Evolutionary conservation across 2,329 filamentous ascomycete species (phyloP).

Genomic region (Knufia fluminis): DNA sequence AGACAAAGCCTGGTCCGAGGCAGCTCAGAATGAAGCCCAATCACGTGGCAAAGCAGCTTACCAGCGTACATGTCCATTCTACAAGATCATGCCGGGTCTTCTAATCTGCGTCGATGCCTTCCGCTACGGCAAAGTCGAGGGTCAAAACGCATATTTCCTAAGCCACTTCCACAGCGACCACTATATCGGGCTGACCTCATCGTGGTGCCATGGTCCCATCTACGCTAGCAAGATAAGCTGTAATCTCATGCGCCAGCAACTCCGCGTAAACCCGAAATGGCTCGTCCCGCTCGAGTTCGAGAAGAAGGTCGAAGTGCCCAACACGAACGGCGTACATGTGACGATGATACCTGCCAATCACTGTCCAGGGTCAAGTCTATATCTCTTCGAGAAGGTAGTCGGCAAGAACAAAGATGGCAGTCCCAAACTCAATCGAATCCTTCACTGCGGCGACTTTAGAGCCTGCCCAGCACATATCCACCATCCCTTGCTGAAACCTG

Average conservation of each 20-base stretch:
- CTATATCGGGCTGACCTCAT: conserved; percentile 80
- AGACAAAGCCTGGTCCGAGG: conserved; percentile 78
- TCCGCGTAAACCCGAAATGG: conserved; percentile 77
- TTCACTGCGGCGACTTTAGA: conserved; percentile 94
- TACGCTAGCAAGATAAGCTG: conserved; percentile 92
- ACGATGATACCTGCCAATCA: conserved; percentile 97
- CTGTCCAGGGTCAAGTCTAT: conserved; percentile 88
- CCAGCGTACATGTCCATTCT: conserved; percentile 88
- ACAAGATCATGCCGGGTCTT: conserved; percentile 93
- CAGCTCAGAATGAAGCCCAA: conserved; percentile 67
- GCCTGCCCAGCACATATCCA: conserved; percentile 76
- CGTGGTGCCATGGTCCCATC: conserved; percentile 87
- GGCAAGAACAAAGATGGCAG: conserved; percentile 46
- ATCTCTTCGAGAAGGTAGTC: conserved; percentile 74
- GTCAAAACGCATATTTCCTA: conserved; percentile 88
- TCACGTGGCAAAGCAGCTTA: conserved; percentile 79
- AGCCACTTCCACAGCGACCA: conserved; percentile 98
- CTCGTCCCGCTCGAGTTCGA: conserved; percentile 82
- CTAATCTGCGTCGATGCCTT: conserved; percentile 94
- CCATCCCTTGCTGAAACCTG: conserved; percentile 72
- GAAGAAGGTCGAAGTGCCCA: conserved; percentile 64
- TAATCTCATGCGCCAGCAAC: conserved; percentile 76
- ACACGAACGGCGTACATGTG: conserved; percentile 71
- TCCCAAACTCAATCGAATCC: conserved; percentile 61
- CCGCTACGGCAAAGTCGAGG: conserved; percentile 84